phyloP scores from a whole-genome alignment of 495 filamentous ascomycete species.

The Aspergillus funiculosus region DNA sequence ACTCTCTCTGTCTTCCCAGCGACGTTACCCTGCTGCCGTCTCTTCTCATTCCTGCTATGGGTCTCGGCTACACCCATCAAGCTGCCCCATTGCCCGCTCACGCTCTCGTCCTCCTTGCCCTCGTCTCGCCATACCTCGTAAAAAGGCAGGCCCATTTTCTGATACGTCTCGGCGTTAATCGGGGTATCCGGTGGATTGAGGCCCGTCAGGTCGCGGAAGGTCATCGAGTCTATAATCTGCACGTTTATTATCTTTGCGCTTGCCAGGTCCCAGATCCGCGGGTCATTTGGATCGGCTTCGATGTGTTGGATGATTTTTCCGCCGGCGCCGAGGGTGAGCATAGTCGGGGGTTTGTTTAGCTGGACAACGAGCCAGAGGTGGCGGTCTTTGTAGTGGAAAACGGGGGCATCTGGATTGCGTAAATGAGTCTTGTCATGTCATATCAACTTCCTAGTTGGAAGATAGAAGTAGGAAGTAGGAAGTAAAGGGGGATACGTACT shows the following conservation, averaged over 20 bases:
- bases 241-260: background rate
- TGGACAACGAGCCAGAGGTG: background rate
- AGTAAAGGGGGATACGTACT: background rate
- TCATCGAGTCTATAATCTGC: background rate
- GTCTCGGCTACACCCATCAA: background rate
- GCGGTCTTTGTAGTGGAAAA: background rate
- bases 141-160: background rate
- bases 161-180: background rate
- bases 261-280: background rate
- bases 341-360: background rate
- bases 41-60: background rate
- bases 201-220: background rate
- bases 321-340: background rate
- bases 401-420: background rate
- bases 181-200: background rate
- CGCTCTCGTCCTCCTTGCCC: background rate
- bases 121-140: background rate
- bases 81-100: background rate
- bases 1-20: background rate
- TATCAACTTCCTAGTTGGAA: no score
- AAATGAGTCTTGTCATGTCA: no score
- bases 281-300: background rate
- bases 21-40: background rate
- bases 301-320: background rate
- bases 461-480: background rate